Evolutionary conservation across 2,329 filamentous ascomycete species (phyloP).

Genomic region (Colletotrichum limetticola): DNA sequence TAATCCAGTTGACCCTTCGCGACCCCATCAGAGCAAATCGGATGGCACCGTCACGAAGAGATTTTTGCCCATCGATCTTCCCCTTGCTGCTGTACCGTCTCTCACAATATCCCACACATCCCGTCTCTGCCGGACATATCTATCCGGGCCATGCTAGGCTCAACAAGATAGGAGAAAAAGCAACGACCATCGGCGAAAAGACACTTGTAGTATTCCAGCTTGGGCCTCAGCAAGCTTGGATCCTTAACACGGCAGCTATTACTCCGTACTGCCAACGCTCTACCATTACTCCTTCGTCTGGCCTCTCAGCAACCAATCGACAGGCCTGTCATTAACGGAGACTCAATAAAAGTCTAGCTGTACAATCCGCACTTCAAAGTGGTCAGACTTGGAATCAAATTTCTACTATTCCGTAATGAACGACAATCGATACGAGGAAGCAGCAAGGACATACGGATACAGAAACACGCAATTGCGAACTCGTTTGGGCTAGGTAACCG

Average conservation of each 20-base stretch:
- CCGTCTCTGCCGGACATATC: slow-evolving; percentile 5
- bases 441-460: neutral
- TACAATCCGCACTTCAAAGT: neutral
- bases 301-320: neutral
- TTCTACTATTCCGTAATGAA: neutral
- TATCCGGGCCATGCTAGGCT: neutral
- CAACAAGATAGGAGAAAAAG: slow-evolving; percentile 7
- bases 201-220: slow-evolving; percentile 4
- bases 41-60: slow-evolving; percentile 15
- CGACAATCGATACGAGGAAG: neutral
- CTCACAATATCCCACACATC: slow-evolving; percentile 31
- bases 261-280: neutral
- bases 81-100: slow-evolving; percentile 20
- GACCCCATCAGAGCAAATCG: slow-evolving; percentile 27
- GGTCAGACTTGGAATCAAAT: neutral
- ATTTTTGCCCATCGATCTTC: slow-evolving; percentile 18
- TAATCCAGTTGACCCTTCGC: neutral
- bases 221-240: neutral
- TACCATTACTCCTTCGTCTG: neutral
- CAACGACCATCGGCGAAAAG: neutral
- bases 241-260: slow-evolving; percentile 24
- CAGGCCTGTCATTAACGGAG: neutral
- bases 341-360: neutral
- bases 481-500: neutral
- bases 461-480: neutral